Percentiles rank a stretch among this genome's conserved stretches.
Evolutionary conservation across 2,329 filamentous ascomycete genomes (phyloP).

Genomic region (Calonectria montana): DNA sequence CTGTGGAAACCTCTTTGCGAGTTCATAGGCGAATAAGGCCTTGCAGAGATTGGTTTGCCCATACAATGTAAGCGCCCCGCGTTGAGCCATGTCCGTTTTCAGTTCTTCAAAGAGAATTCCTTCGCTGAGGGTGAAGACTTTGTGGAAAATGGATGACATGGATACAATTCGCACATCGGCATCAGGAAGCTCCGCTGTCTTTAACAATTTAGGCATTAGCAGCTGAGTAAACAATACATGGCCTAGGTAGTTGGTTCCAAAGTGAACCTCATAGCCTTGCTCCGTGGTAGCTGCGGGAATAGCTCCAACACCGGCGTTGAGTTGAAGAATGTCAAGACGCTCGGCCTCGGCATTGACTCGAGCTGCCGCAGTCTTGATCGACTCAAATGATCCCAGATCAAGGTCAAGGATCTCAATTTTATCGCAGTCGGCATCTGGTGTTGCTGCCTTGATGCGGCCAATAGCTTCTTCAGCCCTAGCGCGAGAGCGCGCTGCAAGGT

Average conservation of each 20-base stretch:
- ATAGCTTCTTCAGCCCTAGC: neutral
- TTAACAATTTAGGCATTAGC: slow-evolving; percentile 10
- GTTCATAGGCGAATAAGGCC: neutral
- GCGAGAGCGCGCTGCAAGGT: slow-evolving; percentile 9
- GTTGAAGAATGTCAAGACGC: slow-evolving; percentile 10
- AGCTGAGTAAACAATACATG: slow-evolving; percentile 13
- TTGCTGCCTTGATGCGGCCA: neutral
- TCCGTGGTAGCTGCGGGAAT: neutral
- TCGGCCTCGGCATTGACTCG: slow-evolving; percentile 5
- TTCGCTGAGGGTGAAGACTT: neutral
- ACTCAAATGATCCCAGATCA: neutral
- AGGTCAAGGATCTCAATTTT: slow-evolving; percentile 4
- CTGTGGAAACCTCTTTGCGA: slow-evolving; percentile 4
- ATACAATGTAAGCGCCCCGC: neutral
- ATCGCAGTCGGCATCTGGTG: neutral
- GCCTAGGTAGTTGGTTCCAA: slow-evolving; percentile 16
- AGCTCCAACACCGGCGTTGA: slow-evolving; percentile 7
- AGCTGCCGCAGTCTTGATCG: neutral
- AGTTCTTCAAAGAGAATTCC: slow-evolving; percentile 14
- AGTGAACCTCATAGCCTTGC: slow-evolving; percentile 17
- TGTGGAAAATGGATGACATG: slow-evolving; percentile 8
- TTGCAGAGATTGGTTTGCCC: neutral
- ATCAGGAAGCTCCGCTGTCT: neutral
- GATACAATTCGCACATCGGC: slow-evolving; percentile 14
- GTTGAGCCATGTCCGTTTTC: neutral